Conservation (phyloP, 805 yeast species). For the Wickerhamiella galacta region DNA sequence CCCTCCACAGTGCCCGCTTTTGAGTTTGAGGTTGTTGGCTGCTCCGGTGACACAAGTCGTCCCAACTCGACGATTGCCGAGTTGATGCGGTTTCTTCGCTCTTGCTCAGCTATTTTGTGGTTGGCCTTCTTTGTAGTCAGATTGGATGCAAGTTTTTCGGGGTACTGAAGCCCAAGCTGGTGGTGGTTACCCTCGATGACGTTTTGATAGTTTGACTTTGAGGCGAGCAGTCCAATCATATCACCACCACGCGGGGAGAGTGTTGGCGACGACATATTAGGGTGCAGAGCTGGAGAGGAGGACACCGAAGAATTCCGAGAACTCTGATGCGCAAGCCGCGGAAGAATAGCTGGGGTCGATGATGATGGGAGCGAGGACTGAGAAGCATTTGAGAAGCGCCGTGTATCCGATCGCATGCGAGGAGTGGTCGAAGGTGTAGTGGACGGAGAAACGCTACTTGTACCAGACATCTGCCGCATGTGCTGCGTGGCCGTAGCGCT, state of each 20-base stretch:
- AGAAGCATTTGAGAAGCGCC: slow-evolving; percentile 2
- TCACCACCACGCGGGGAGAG: slow-evolving; percentile 1
- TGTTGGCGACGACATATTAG: slow-evolving; percentile 1
- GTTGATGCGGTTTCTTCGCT: slow-evolving; percentile 84
- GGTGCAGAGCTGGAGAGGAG: background rate
- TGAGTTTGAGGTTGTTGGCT: slow-evolving; percentile 55
- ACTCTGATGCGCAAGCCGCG: background rate
- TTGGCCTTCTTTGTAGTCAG: slow-evolving; percentile 40
- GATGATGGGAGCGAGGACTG: slow-evolving; percentile 1
- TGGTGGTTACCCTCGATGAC: slow-evolving; percentile 28
- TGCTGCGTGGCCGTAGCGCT: background rate
- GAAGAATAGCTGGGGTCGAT: slow-evolving; percentile 3
- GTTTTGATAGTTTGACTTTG: slow-evolving; percentile 28
- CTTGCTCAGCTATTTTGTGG: slow-evolving; percentile 93
- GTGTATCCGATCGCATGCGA: background rate
- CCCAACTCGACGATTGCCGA: slow-evolving; percentile 66
- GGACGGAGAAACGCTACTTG: slow-evolving; percentile 1
- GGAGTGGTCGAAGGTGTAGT: background rate
- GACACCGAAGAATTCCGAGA: background rate
- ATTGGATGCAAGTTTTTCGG: slow-evolving; percentile 25
- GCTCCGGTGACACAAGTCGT: slow-evolving; percentile 45
- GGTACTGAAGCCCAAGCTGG: slow-evolving; percentile 26
- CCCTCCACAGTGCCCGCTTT: slow-evolving; percentile 92
- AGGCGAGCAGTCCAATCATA: slow-evolving; percentile 14
- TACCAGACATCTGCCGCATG: no score